Base-by-base conservation (phyloP, 2,329 filamentous ascomycete genomes). In the Aspergillaceae sp. region DNA sequence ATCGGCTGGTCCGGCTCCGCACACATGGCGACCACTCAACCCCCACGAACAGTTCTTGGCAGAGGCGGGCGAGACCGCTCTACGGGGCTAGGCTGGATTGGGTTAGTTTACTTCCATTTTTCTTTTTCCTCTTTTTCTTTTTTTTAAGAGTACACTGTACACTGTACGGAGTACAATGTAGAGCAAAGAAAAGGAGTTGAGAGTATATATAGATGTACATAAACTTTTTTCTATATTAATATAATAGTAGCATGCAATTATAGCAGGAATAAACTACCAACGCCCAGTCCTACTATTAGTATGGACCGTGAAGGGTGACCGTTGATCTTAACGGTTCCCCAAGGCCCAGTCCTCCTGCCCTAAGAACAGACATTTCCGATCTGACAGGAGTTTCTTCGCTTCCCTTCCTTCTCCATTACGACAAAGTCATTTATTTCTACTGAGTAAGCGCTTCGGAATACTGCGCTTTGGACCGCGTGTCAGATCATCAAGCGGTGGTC, bases 401-500 rank as follows among this genome's bases (percentile, higher is more conserved):
- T 38, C n/a, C 33, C 9, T 48, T n/a, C 29, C 34, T 29, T 19
- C 30, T 42, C 29, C 44, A 46, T 41, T 42, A 35, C 30, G 34
- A 29, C 19, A 7, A 28, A n/a, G 30, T 11, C 37, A 33, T 29
- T 46, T 26, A 37, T 36, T 37, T 26, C 42, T 37, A 26, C 11
- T 26, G n/a, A 10, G 9, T 37, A 34, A 8, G 8, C 33, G 33
- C n/a, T 34, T 34, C 8, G 8, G 33, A n/a, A 8, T 34, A 19
- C 19, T 19, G 19, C 19, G 19, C 19, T 19, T 19, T 19, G 19
- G 19, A 19, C 19, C 19, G 19, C 19, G 19, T 19, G 19, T 19
- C 19, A 19, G 19, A 50, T 40, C 44, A 48, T 48, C 48, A 48
- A 54, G 41, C 48, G 48, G 47, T 54, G 51, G 41, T 48, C 50